Percentiles rank a stretch among this genome's conserved stretches.
Evolutionary conservation across 2,329 filamentous ascomycete species (phyloP).

Genomic region (Fusarium compactum): DNA sequence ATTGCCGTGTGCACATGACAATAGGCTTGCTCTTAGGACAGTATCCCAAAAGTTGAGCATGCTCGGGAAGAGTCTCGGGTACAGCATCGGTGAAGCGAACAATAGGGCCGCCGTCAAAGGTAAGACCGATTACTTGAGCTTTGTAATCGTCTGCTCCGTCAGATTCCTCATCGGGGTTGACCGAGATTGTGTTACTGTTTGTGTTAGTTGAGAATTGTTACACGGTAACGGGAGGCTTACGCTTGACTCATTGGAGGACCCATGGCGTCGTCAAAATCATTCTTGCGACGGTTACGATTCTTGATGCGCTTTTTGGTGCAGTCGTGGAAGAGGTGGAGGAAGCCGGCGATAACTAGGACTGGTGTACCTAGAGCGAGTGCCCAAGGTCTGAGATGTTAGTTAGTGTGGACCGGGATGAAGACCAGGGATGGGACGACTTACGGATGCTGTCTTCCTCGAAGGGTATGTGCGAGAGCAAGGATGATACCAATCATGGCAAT

Average conservation of each 20-base stretch:
- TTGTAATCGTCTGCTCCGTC: conserved; percentile 47
- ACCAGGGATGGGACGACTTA: conserved; percentile 49
- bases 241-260: conserved; percentile 59
- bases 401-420: not conserved
- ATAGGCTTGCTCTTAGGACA: conserved; percentile 53
- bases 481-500: conserved; percentile 70
- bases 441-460: conserved; percentile 65
- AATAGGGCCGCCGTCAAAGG: conserved; percentile 60
- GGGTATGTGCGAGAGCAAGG: conserved; percentile 63
- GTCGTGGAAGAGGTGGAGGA: conserved; percentile 63
- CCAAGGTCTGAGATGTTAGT: conserved; percentile 60
- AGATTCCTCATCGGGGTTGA: conserved; percentile 50
- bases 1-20: conserved; percentile 54
- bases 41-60: conserved; percentile 55
- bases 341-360: conserved; percentile 68
- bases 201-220: conserved; percentile 24
- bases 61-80: conserved; percentile 48
- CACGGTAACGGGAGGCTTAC: conserved; percentile 48
- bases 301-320: conserved; percentile 54
- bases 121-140: conserved; percentile 59
- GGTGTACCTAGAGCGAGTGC: conserved; percentile 70
- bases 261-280: conserved; percentile 41
- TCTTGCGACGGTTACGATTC: conserved; percentile 40
- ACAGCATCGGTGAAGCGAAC: conserved; percentile 57
- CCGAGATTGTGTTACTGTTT: conserved; percentile 54